A percentile compares a stretch with the other conserved stretches of the same genome.
These are phyloP conservation scores for Noccaea caerulescens DNA, from an alignment of 345 rosid species.

Conservation along the genomic window DNA sequence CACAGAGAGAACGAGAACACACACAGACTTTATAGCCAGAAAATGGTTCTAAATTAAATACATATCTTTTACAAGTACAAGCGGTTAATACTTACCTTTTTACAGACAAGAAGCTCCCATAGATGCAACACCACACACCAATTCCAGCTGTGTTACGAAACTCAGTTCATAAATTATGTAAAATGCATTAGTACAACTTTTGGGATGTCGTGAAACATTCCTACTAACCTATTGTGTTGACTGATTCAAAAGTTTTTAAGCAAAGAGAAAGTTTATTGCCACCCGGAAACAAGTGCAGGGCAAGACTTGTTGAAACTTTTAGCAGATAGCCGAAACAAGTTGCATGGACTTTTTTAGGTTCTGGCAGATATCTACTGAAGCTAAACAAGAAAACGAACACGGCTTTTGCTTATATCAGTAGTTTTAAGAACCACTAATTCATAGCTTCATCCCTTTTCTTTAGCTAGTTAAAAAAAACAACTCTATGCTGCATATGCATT, in stretches of 20 bases:
- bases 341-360: neutral
- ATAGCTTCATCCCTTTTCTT: neutral
- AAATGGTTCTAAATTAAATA: neutral
- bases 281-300: neutral
- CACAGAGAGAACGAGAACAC: neutral
- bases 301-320: conserved; percentile 1
- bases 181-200: neutral
- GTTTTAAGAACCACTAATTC: neutral
- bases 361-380: conserved; percentile 9
- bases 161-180: neutral
- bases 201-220: conserved; percentile 1
- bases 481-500: neutral
- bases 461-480: neutral
- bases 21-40: too few relatives aligned
- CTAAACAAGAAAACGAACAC: conserved; percentile 16
- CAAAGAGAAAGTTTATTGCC: neutral
- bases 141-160: conserved; percentile 8
- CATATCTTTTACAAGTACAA: neutral
- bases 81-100: neutral
- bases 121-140: conserved; percentile 27
- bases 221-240: neutral
- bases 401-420: neutral
- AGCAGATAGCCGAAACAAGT: conserved; percentile 16
- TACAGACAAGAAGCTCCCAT: conserved; percentile 3
- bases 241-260: conserved; percentile 11